Percentiles rank a stretch among this genome's conserved stretches.
phyloP scores from a whole-genome alignment of 306 rosid species.

The Quercus gilva region DNA sequence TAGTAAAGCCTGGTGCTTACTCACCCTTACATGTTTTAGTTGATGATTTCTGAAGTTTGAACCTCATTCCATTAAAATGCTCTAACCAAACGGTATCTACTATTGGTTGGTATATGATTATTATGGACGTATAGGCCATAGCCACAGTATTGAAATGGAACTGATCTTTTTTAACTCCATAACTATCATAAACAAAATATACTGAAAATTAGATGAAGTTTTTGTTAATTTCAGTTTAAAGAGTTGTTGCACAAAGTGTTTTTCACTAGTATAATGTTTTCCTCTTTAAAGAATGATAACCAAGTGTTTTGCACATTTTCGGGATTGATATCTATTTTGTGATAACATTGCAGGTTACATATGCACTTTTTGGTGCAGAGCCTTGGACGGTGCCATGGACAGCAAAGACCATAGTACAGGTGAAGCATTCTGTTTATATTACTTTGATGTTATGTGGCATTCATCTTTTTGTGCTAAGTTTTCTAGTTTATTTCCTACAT shows the following conservation, averaged over 20 bases:
- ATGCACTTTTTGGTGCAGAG: slow-evolving; percentile 26
- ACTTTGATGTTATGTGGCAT: slow-evolving; percentile 6
- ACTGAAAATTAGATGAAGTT: neutral
- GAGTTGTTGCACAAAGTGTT: neutral
- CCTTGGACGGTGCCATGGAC: slow-evolving; percentile 67
- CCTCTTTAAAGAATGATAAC: neutral
- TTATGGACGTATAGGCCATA: neutral
- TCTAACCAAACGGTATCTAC: neutral
- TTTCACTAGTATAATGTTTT: neutral
- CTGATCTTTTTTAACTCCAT: neutral
- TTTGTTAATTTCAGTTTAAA: neutral
- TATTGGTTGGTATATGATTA: neutral
- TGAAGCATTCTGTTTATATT: slow-evolving; percentile 25
- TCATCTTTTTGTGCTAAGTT: neutral
- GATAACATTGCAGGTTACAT: slow-evolving; percentile 32
- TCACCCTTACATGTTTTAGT: neutral
- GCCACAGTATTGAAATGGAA: neutral
- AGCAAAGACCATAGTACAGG: slow-evolving; percentile 55
- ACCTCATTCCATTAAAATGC: neutral
- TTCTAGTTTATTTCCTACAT: neutral
- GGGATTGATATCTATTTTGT: slow-evolving; percentile 8
- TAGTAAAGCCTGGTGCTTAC: neutral
- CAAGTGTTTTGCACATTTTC: slow-evolving; percentile 1
- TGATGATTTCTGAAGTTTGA: neutral
- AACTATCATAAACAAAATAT: neutral